Evolutionary conservation across 2,329 filamentous ascomycete genomes (phyloP).

Genomic region (Cercospora berteroae): DNA sequence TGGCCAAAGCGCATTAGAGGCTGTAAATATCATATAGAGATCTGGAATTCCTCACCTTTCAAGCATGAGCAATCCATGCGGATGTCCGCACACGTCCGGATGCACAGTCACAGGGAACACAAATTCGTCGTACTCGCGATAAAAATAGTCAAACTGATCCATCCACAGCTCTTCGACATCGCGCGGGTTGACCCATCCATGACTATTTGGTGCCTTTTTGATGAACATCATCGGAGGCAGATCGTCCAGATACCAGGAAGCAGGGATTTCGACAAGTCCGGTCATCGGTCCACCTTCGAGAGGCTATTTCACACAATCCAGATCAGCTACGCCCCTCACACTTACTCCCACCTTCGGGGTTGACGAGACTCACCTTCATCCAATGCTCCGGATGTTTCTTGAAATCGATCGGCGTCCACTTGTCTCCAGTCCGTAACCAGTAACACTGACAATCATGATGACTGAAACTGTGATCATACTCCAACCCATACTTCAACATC

Average conservation of each 20-base stretch:
- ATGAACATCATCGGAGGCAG: conserved; percentile 70
- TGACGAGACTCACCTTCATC: conserved; percentile 52
- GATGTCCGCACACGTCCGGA: conserved; percentile 68
- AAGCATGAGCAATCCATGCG: conserved; percentile 71
- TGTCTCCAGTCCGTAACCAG: conserved; percentile 62
- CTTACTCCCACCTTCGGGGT: not conserved
- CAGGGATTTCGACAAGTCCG: conserved; percentile 65
- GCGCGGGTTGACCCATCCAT: conserved; percentile 57
- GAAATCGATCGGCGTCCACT: conserved; percentile 69
- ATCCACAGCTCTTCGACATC: conserved; percentile 65
- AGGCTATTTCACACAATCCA: conserved; percentile 39
- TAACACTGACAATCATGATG: conserved; percentile 66
- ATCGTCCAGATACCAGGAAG: conserved; percentile 61
- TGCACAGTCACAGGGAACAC: conserved; percentile 77
- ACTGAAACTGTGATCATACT: conserved; percentile 67
- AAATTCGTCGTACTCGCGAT: conserved; percentile 73
- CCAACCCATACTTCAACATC: conserved; percentile 64
- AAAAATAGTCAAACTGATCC: conserved; percentile 71
- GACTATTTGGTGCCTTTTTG: conserved; percentile 63
- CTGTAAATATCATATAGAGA: not conserved
- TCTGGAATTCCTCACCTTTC: conserved; percentile 52
- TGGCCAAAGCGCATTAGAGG: conserved; percentile 8
- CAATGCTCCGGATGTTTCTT: conserved; percentile 57
- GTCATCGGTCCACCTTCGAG: conserved; percentile 59
- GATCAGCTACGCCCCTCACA: not conserved